Evolutionary conservation across 2,329 filamentous ascomycete genomes (phyloP), one percentile per base, ranked within the genome.

Genomic region (Exophiala lecanii-corni): DNA sequence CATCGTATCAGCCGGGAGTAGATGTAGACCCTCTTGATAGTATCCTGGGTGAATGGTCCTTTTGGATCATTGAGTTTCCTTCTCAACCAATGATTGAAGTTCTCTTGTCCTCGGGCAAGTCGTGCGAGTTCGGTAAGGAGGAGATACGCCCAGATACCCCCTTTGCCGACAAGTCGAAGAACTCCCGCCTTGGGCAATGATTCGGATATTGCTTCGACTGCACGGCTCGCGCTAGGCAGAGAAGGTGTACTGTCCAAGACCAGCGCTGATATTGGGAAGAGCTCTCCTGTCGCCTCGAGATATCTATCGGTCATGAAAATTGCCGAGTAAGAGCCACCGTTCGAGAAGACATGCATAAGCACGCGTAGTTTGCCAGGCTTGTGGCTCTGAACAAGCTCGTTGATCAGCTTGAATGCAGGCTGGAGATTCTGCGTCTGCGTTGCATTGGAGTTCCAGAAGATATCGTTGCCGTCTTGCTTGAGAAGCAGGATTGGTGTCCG

Each of bases 261-360:
- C 1, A 73, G 73, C 55, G 76, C 73, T 49, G 72, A 66, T 9
- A 75, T 53, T 15, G 67, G 62, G 4, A 67, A 60, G 49, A 23
- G 34, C 50, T 12, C 55, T 15, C 56, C 32, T 52, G 57, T 32
- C 66, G 39, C 15, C 10, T 31, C 25, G 13, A 31, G 37, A 32
- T 51, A 70, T 9, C 60, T 53, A 19, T 58, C 49, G 41, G 67
- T 67, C 13, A 73, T 54, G 26, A 62, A 59, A 21, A 58, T 58
- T 13, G 71, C 65, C 21, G 67, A 66, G 39, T 64, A 63, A 17
- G 67, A 62, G 35, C 74, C 75, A 40, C 74, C 74, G 50, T 78
- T 76, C 28, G 74, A 77, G 54, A 77, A 76, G 23, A 68, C 46
- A 50, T 77, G 74, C 9, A 73, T 55, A 2, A 76, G 62, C 12